phyloP scores from a whole-genome alignment of 495 filamentous ascomycete species.

The Hyphodiscus hymeniophilus region DNA sequence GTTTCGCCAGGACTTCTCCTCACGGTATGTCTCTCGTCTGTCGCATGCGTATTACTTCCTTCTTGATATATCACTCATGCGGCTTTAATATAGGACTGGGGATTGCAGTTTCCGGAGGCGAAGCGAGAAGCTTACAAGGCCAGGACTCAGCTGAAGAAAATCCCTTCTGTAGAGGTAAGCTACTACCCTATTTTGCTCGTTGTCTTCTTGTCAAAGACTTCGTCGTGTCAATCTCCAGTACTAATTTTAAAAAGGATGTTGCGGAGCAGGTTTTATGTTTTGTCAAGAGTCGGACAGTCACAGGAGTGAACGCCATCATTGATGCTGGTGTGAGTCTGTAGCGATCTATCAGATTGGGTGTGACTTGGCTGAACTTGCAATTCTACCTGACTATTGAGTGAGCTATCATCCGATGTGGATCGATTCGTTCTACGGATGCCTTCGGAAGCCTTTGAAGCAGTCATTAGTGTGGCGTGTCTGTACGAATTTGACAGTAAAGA shows the following conservation, averaged over 20 bases:
- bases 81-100: slow-evolving; percentile 38
- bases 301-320: slow-evolving; percentile 35
- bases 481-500: too few relatives aligned
- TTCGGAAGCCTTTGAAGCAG: too few relatives aligned
- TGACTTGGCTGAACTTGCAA: too few relatives aligned
- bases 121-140: slow-evolving; percentile 31
- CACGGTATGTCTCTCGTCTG: slow-evolving; percentile 29
- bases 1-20: slow-evolving; percentile 44
- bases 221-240: background rate
- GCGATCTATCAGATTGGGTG: too few relatives aligned
- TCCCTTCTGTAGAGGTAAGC: slow-evolving; percentile 40
- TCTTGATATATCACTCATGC: background rate
- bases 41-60: background rate
- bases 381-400: too few relatives aligned
- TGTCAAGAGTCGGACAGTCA: slow-evolving; percentile 31
- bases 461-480: too few relatives aligned
- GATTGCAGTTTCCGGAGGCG: slow-evolving; percentile 37
- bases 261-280: slow-evolving; percentile 38
- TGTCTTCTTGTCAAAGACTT: background rate
- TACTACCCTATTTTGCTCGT: background rate
- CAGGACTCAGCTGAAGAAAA: slow-evolving; percentile 40
- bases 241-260: slow-evolving; percentile 27
- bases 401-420: too few relatives aligned
- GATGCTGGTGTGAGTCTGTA: slow-evolving; percentile 32
- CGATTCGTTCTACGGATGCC: too few relatives aligned